Conservation (phyloP, 1,139 yeast species). For the Wickerhamiella pararugosa region DNA sequence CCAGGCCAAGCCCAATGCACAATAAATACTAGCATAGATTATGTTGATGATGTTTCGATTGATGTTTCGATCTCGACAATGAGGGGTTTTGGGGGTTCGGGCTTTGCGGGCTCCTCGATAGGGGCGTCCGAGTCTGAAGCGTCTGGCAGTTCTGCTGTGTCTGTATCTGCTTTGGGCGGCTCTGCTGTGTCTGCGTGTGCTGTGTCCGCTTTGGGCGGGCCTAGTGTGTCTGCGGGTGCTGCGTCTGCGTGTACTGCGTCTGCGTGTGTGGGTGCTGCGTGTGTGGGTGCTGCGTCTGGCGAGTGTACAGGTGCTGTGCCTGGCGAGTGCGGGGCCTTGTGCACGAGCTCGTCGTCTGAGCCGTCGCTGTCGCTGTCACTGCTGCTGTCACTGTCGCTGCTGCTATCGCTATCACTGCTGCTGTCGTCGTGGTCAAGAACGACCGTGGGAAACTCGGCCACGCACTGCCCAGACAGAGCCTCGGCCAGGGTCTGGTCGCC, state of each 20-base stretch:
- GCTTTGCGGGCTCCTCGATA: background rate
- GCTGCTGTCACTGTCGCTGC: constrained; percentile 6
- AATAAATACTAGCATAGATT: background rate
- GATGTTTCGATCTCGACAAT: background rate
- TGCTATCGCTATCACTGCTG: constrained; percentile 6
- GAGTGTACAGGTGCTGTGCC: too few relatives aligned
- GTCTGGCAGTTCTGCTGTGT: too few relatives aligned
- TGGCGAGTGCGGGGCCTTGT: background rate
- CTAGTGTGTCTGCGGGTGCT: too few relatives aligned
- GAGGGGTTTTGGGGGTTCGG: background rate
- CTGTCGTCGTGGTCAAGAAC: constrained; percentile 13
- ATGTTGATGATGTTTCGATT: background rate
- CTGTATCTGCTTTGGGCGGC: too few relatives aligned
- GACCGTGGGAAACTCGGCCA: constrained; percentile 62
- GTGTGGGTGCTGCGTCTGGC: too few relatives aligned
- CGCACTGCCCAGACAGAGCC: constrained; percentile 39
- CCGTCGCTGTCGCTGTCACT: constrained; percentile 5
- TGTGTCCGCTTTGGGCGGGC: too few relatives aligned
- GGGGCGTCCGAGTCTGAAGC: too few relatives aligned
- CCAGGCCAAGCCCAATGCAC: background rate
- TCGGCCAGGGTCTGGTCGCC: constrained; percentile 26
- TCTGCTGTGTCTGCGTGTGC: too few relatives aligned
- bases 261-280: too few relatives aligned
- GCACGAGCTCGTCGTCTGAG: background rate
- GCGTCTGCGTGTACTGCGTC: too few relatives aligned